Conservation (phyloP, 768 basidiomycete genomes). For the Rhodocollybia butyracea region DNA sequence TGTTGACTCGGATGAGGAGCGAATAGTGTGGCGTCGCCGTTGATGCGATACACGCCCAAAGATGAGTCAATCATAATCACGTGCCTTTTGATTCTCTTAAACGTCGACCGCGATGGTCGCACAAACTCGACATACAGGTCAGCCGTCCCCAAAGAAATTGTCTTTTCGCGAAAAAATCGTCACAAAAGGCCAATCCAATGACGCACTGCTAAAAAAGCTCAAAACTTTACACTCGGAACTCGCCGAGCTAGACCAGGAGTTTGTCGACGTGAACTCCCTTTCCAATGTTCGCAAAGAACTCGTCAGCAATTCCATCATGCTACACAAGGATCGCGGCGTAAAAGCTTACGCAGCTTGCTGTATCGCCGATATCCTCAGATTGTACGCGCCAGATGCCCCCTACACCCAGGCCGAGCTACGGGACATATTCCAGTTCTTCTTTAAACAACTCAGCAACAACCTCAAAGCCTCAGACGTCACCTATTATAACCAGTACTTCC, state of each 20-base stretch:
- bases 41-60: background rate
- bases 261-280: constrained; percentile 73
- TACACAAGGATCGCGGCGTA: constrained; percentile 95
- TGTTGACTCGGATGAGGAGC: no score
- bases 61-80: constrained; percentile 37
- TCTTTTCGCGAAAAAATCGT: constrained; percentile 80
- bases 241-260: constrained; percentile 83
- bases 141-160: constrained; percentile 56
- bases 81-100: constrained; percentile 29
- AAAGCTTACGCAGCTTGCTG: constrained; percentile 95
- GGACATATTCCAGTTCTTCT: constrained; percentile 98
- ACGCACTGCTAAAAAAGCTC: constrained; percentile 83
- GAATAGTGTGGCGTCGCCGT: no score
- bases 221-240: constrained; percentile 76
- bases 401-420: constrained; percentile 85
- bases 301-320: constrained; percentile 71
- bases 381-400: constrained; percentile 97
- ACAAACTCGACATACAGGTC: constrained; percentile 61
- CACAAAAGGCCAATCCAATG: constrained; percentile 73
- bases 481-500: constrained; percentile 91
- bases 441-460: constrained; percentile 73
- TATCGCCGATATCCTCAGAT: constrained; percentile 86
- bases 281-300: constrained; percentile 72
- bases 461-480: constrained; percentile 76
- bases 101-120: constrained; percentile 56